Percentiles rank a stretch among this genome's conserved stretches.
phyloP scores from a whole-genome alignment of 2,329 filamentous ascomycete species.

The Seiridium unicorne region DNA sequence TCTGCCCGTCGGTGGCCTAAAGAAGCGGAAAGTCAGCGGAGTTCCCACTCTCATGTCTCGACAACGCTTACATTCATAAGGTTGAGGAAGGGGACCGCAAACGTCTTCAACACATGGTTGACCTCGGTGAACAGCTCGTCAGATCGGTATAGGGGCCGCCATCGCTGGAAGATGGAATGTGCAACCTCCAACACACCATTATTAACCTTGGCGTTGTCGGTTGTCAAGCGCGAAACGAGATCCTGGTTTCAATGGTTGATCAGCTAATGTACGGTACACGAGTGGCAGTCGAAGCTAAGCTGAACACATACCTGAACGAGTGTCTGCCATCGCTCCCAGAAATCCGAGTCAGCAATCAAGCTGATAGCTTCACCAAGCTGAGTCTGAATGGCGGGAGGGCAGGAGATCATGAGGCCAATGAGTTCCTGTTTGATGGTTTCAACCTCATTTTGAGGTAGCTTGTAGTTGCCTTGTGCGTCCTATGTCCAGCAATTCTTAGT shows the following conservation, averaged over 20 bases:
- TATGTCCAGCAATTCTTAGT: slow-evolving; percentile 26
- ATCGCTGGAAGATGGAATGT: slow-evolving; percentile 95
- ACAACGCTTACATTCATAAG: slow-evolving; percentile 64
- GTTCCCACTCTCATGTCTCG: neutral
- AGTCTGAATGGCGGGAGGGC: slow-evolving; percentile 82
- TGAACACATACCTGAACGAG: slow-evolving; percentile 67
- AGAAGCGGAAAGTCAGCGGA: neutral
- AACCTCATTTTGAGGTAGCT: slow-evolving; percentile 80
- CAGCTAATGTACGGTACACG: neutral
- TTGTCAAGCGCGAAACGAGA: slow-evolving; percentile 81
- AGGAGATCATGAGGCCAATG: slow-evolving; percentile 93
- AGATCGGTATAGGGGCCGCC: slow-evolving; percentile 90
- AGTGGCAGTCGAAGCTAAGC: too few relatives aligned
- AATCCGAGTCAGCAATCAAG: slow-evolving; percentile 96
- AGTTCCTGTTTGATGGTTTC: slow-evolving; percentile 90
- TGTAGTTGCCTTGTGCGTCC: slow-evolving; percentile 93
- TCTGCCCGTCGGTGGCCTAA: slow-evolving; percentile 66
- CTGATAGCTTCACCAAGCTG: slow-evolving; percentile 97
- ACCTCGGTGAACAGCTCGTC: slow-evolving; percentile 94
- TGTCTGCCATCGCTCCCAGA: slow-evolving; percentile 96
- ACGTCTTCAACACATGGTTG: slow-evolving; percentile 87
- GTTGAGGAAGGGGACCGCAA: slow-evolving; percentile 78
- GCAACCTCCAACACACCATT: slow-evolving; percentile 95
- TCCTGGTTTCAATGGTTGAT: slow-evolving; percentile 49
- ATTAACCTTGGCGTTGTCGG: slow-evolving; percentile 80